Conservation (phyloP, 2,329 filamentous ascomycete species). For the Alternaria consortialis region DNA sequence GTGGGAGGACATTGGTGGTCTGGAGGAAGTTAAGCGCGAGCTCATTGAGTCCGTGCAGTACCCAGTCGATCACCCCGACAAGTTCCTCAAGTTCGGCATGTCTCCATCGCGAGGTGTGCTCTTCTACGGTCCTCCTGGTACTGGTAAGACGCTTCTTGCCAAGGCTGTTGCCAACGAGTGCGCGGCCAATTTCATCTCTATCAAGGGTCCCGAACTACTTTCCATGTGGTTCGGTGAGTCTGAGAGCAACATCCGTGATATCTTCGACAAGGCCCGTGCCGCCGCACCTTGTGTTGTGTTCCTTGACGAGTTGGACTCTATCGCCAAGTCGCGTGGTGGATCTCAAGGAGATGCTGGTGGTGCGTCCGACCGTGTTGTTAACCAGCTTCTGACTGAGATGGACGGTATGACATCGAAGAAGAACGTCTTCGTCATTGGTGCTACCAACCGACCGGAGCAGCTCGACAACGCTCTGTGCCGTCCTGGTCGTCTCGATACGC, state of each 20-base stretch:
- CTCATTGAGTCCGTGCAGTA: conserved; percentile 99
- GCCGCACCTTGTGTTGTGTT: conserved; percentile 98
- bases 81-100: conserved; percentile 99
- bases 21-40: conserved; percentile 98
- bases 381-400: conserved; percentile 99
- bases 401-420: conserved; percentile 99
- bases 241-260: conserved; percentile 99
- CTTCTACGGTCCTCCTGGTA: conserved; percentile 99
- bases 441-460: conserved; percentile 98
- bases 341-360: conserved; percentile 95
- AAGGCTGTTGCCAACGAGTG: conserved; percentile 99
- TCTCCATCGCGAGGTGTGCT: conserved; percentile 97
- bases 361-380: conserved; percentile 99
- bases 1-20: conserved; percentile 99
- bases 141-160: conserved; percentile 99
- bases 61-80: conserved; percentile 98
- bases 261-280: conserved; percentile 99
- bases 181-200: conserved; percentile 98
- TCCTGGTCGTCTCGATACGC: conserved; percentile 96
- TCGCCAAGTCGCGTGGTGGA: conserved; percentile 98
- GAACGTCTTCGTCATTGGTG: conserved; percentile 99
- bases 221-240: conserved; percentile 99
- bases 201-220: conserved; percentile 97
- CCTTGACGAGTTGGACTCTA: conserved; percentile 97
- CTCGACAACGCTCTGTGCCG: conserved; percentile 97